These are phyloP conservation scores for Lachancea nothofagi DNA, from an alignment of 805 yeast genomes.

Conservation along the genomic window DNA sequence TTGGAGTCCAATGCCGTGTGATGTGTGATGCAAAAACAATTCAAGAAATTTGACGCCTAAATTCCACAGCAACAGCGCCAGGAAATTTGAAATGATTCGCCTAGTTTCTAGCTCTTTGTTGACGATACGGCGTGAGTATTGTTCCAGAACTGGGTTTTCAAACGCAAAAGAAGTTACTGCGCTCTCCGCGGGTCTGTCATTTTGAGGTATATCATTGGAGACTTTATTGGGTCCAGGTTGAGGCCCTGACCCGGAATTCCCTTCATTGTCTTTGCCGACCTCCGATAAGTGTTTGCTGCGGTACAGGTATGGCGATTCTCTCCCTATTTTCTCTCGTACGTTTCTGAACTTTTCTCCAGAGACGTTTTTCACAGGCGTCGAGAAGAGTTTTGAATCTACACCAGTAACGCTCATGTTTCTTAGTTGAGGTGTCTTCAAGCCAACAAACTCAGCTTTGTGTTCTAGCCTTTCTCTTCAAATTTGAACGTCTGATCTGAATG, in stretches of 20 bases:
- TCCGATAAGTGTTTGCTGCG: constrained; percentile 18
- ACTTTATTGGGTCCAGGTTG: not conserved
- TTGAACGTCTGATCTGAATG: too few relatives aligned
- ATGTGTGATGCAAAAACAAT: constrained; percentile 18
- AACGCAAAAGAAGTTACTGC: constrained; percentile 18
- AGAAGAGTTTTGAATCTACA: constrained; percentile 11
- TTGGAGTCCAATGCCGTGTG: constrained; percentile 13
- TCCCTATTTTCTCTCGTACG: constrained; percentile 20
- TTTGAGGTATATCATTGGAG: constrained; percentile 1
- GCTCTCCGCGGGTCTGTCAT: not conserved
- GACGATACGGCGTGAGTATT: constrained; percentile 33
- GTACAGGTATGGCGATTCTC: constrained; percentile 28
- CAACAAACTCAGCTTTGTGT: too few relatives aligned
- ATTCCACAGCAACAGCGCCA: constrained; percentile 30
- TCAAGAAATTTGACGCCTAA: constrained; percentile 21
- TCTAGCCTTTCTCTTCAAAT: too few relatives aligned
- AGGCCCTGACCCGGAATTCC: not conserved
- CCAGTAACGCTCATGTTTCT: constrained; percentile 4
- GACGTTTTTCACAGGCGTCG: constrained; percentile 22
- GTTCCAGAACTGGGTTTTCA: constrained; percentile 28
- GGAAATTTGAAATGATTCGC: constrained; percentile 31
- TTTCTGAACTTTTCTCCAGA: constrained; percentile 20
- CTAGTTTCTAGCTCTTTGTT: constrained; percentile 39
- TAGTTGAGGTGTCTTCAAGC: too few relatives aligned
- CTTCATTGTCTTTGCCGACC: not conserved